Base-by-base conservation (phyloP, 1,284 basidiomycete genomes). In the Puccinia polysora region DNA sequence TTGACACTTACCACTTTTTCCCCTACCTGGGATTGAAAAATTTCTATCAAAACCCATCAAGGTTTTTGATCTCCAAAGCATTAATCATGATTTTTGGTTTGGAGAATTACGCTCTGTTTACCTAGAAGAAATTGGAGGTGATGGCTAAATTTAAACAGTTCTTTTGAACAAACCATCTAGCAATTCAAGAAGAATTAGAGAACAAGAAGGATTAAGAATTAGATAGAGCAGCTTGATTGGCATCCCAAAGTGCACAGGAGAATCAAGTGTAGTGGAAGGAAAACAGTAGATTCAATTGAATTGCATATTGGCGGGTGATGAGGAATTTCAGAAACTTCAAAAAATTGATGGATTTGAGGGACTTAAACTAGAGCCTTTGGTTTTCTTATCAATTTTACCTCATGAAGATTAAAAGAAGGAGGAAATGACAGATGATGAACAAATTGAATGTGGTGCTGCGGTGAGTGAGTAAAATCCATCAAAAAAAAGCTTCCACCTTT, bases 31-130 rank as follows among this genome's bases (percentile, higher is more conserved):
- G 28, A 63, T 20, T n/a, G n/a, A n/a, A n/a, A n/a, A n/a, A n/a
- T n/a, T n/a, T n/a, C n/a, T n/a, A n/a, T n/a, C n/a, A n/a, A n/a
- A n/a, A n/a, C n/a, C n/a, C n/a, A n/a, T n/a, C 20, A 25, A 69
- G 74, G 38, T 73, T 75, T 18, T 73, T 59, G 23, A 73, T 73
- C 0, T 65, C 36, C 3, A 74, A 69, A 75, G 75, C 74, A 65
- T 59, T 67, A 6, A 34, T 77, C 25, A 76, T 76, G 36, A 77
- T 78, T 60, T 60, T 74, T 34, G 79, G 78, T 2, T 75, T 81
- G 40, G 78, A 80, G 56, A 80, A 80, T 73, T 81, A 81, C 72
- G 77, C 77, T 59, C 65, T 65, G 18, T 63, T 78, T 28, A 78
- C 76, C 25, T 80, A 80, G 73, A 75, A 76, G 47, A 77, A 80